Evolutionary conservation across 1,284 basidiomycete species (phyloP).

Genomic region (Polyporus tsugae): DNA sequence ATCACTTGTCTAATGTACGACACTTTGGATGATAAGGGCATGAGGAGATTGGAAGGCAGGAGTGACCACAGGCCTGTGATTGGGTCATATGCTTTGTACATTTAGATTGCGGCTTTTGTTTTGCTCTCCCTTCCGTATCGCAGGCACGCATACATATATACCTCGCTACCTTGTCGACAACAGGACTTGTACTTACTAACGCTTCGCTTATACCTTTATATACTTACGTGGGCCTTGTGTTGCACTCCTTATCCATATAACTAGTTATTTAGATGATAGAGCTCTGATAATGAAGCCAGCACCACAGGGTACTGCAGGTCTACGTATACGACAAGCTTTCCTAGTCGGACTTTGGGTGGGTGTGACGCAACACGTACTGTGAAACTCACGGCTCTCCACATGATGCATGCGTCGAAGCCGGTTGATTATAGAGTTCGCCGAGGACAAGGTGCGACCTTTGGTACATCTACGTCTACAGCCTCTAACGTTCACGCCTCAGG

Average conservation of each 20-base stretch:
- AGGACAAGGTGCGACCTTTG: neutral
- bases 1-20: constrained; percentile 74
- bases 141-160: constrained; percentile 4
- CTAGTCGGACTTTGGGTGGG: neutral
- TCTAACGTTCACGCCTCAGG: constrained; percentile 49
- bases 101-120: constrained; percentile 44
- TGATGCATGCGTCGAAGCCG: neutral
- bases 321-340: neutral
- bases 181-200: constrained; percentile 8
- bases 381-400: neutral
- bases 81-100: constrained; percentile 72
- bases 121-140: neutral
- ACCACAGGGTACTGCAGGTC: neutral
- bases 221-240: neutral
- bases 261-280: neutral
- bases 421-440: neutral
- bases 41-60: constrained; percentile 79
- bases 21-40: constrained; percentile 78
- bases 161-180: neutral
- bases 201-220: neutral
- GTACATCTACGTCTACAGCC: constrained; percentile 20
- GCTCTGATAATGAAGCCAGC: neutral
- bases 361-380: neutral
- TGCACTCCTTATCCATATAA: neutral
- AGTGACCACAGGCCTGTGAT: constrained; percentile 85